Conservation (phyloP, 2,329 filamentous ascomycete species). For the Colletotrichum gigasporum region DNA sequence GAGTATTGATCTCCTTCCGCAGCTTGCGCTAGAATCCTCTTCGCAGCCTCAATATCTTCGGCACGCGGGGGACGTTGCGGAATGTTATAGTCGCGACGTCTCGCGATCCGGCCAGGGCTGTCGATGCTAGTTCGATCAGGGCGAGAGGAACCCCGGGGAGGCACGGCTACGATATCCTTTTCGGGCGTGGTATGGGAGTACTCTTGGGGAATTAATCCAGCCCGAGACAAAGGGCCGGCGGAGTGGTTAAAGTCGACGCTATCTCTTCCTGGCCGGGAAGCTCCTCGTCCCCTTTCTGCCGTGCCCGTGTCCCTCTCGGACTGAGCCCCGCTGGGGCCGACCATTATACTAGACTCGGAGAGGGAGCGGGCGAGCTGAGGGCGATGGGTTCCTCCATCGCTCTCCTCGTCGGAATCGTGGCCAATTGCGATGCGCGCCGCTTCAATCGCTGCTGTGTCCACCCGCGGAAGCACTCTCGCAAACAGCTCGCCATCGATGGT, state of each 20-base stretch:
- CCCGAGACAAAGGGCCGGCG: slow-evolving; percentile 9
- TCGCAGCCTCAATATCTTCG: slow-evolving; percentile 23
- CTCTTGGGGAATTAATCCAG: neutral
- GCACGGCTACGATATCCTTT: neutral
- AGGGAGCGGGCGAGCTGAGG: neutral
- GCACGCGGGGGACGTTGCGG: slow-evolving; percentile 14
- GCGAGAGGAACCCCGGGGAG: slow-evolving; percentile 6
- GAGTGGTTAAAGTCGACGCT: neutral
- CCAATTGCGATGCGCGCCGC: neutral
- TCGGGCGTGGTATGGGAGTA: neutral
- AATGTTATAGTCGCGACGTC: slow-evolving; percentile 7
- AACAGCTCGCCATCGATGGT: slow-evolving; percentile 23
- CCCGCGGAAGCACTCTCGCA: slow-evolving; percentile 12
- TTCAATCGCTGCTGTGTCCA: slow-evolving; percentile 14
- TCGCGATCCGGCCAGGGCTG: neutral
- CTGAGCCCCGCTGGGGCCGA: neutral
- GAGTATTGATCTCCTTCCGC: neutral
- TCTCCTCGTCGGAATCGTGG: neutral
- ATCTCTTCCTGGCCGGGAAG: neutral
- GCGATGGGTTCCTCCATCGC: neutral
- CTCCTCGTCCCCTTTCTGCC: neutral
- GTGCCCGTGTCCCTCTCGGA: slow-evolving; percentile 3
- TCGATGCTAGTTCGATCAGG: slow-evolving; percentile 11
- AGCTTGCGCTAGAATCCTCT: slow-evolving; percentile 15
- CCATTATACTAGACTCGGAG: slow-evolving; percentile 1